Evolutionary conservation across 1,284 basidiomycete species (phyloP), one percentile per base, ranked within the genome.

Genomic region (Bjerkandera adusta): DNA sequence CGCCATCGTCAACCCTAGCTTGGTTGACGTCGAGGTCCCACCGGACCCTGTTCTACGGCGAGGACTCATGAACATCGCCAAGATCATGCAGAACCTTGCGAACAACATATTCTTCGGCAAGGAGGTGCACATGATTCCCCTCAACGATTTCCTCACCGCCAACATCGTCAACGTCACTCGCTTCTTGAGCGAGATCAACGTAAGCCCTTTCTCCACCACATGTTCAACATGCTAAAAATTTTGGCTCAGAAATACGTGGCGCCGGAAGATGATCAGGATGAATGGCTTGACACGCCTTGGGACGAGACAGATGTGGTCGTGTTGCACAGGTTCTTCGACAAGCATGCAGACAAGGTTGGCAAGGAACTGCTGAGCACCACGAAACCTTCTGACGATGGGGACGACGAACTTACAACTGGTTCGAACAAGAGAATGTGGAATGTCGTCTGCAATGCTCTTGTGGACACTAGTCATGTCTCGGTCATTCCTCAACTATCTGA

Each of bases 61-160:
- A 41, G 91, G 89, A 3, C 71, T 96, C 18, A 83, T 92, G 71
- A 70, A 90, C 42, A 87, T 96, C 52, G 89, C 91, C 30, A 95
- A 94, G 67, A 85, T 96, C 47, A 85, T 95, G 39, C 92, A 96
- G 66, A 94, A 92, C 60, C 68, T 96, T 26, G 91, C 92, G 11
- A 97, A 96, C 69, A 95, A 96, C 56, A 88, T 95, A 32, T 81
- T 90, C 56, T 95, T 95, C 56, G 90, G 88, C 24, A 90, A 91
- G 62, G 92, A 95, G 60, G 78, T 82, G 3, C 85, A 92, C 57
- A 92, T 94, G 88, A 81, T 82, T 37, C 75, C 79, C 18, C 65
- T 95, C 45, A 95, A 95, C 62, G 72, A 77, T 11, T 93, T 93
- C 67, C 67, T 95, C 39, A 73, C 79, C 46, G 77, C 75, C 16